Base-by-base conservation (phyloP, 2,329 filamentous ascomycete genomes). In the Cordyceps fumosorosea region DNA sequence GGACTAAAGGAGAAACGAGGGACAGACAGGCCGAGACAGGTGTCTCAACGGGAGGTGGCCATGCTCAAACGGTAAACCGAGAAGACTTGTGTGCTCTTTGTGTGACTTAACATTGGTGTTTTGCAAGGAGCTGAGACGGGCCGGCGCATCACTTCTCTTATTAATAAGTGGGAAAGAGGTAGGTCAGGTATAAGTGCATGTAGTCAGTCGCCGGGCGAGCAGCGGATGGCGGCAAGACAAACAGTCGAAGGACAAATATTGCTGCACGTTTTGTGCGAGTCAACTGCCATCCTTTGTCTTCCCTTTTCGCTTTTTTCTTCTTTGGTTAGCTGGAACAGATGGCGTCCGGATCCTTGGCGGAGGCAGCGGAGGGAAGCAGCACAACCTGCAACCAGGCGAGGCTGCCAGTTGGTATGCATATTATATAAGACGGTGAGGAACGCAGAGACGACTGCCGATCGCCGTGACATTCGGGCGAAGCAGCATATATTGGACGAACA, bases 121-220 rank as follows among this genome's bases (percentile, higher is more conserved):
- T n/a, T 7, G 40, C 16, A 6, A n/a, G 40, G 40, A n/a, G 14
- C 40, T 44, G 12, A 44, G n/a, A n/a, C 53, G 2, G 20, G 52
- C 32, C 12, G 53, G n/a, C 18, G 50, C 50, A 52, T 34, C 8
- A 34, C 14, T 47, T 20, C 32, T 7, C 11, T 24, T 29, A 1
- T 7, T 8, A 11, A 44, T 55, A n/a, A n/a, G n/a, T 22, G 37
- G 53, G 54, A 20, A 40, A 42, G n/a, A 37, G 16, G 40, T 14
- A 44, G 16, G 56, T 59, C 45, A 34, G 45, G 34, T 51, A 59
- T 59, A 59, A 51, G 45, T 59, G 54, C 54, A 56, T 56, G 20
- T 2, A 29, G 48, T 11, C 10, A 32, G 48, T 11, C 10, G 20
- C 24, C 16, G n/a, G 20, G 53, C 12, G 51, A 52, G 48, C 48